These are phyloP conservation scores for Calonectria henricotiae DNA, from an alignment of 2,329 filamentous ascomycete genomes.

Conservation along the genomic window DNA sequence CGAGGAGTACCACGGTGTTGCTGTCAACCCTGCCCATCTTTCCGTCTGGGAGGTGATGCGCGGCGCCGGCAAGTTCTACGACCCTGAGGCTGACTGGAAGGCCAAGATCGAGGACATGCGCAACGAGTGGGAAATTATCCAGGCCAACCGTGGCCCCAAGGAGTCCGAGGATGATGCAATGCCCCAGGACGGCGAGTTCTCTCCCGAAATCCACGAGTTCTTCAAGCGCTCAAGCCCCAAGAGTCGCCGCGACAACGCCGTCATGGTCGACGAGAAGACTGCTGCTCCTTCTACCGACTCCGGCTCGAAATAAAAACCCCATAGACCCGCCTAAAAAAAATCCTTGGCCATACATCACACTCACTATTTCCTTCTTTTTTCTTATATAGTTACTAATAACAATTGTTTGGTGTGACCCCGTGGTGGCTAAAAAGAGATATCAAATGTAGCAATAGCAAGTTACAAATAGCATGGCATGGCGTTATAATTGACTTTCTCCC, in stretches of 20 bases:
- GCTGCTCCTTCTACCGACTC: constrained; percentile 41
- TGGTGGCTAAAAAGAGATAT: constrained; percentile 24
- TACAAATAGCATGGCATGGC: constrained; percentile 46
- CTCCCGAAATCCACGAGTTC: constrained; percentile 70
- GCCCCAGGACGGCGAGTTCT: constrained; percentile 68
- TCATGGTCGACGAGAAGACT: constrained; percentile 55
- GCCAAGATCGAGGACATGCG: constrained; percentile 89
- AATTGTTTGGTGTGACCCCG: constrained; percentile 16
- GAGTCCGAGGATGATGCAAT: constrained; percentile 63
- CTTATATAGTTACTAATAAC: constrained; percentile 20
- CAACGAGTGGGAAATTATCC: constrained; percentile 72
- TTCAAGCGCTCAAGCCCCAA: constrained; percentile 65
- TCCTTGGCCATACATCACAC: neutral
- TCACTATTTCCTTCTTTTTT: constrained; percentile 17
- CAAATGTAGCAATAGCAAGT: constrained; percentile 37
- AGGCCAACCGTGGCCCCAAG: constrained; percentile 65
- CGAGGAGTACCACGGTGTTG: constrained; percentile 91
- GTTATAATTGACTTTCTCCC: constrained; percentile 41
- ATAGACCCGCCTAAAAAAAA: constrained; percentile 16
- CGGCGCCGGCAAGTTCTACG: constrained; percentile 86
- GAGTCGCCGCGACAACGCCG: constrained; percentile 42
- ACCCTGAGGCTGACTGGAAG: constrained; percentile 87
- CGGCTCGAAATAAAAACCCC: constrained; percentile 32
- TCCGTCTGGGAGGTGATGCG: constrained; percentile 89
- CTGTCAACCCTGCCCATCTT: constrained; percentile 90